Base-by-base conservation (phyloP, 2,329 filamentous ascomycete species). In the Diaporthe ilicicola region DNA sequence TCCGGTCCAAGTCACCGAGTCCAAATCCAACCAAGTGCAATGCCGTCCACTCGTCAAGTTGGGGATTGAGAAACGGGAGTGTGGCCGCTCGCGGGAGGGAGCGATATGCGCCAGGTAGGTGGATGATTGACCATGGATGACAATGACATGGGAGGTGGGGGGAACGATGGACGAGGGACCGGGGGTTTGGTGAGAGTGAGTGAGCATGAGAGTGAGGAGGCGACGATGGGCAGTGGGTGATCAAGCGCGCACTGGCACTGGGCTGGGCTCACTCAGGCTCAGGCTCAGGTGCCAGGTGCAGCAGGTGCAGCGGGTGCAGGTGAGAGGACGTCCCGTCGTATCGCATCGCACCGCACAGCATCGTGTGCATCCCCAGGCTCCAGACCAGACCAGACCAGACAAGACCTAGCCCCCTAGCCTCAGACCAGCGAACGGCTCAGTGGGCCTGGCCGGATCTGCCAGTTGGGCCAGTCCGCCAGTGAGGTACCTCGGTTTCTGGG, bases 51-150 rank as follows among this genome's bases (percentile, higher is more conserved):
- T 62, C 29, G 29, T 64, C 12, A 12, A 17, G 8, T 64, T 62
- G 59, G 59, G 17, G 59, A 62, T 10, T n/a, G n/a, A n/a, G n/a
- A n/a, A n/a, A n/a, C n/a, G 44, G 59, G 27, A 64, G 19, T n/a
- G 37, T 17, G 12, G 27, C 32, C 17, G 56, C 24, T 10, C 17
- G 19, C 27, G 29, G 37, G 37, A 44, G 55, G 34, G 54, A 48
- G 59, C 59, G 44, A 64, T 64, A 64, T 64, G 29, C 59, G 44
- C 59, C 48, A 39, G 42, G 42, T 62, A 42, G 59, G 15, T 37
- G 27, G 46, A 46, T 46, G 59, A 48, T 39, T 24, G 42, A 62
- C 39, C 56, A 62, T 27, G 50, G 17, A 19, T 12, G 54, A 24
- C 12, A 62, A 7, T 37, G 59, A 50, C 59, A 64, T 64, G 59